Conservation (phyloP, 1,284 basidiomycete species). For the Sparassis latifolia region DNA sequence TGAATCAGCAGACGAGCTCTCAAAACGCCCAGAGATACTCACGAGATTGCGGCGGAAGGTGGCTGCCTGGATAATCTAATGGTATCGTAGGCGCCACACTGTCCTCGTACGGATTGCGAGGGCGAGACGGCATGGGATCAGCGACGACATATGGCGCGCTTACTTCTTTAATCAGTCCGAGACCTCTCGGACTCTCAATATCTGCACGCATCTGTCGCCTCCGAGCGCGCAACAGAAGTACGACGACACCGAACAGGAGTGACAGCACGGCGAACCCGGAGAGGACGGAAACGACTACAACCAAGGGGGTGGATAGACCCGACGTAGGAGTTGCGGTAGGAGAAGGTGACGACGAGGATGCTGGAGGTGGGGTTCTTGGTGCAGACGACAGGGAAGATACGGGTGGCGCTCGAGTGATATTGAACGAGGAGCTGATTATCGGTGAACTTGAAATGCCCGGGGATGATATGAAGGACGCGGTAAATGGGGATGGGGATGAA, state of each 20-base stretch:
- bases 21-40: neutral
- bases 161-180: constrained; percentile 9
- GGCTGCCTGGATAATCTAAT: constrained; percentile 7
- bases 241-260: constrained; percentile 14
- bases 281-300: constrained; percentile 20
- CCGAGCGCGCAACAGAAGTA: constrained; percentile 13
- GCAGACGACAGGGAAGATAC: neutral
- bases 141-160: constrained; percentile 9
- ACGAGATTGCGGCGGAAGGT: constrained; percentile 2
- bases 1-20: neutral
- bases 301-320: constrained; percentile 18
- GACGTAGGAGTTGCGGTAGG: constrained; percentile 1
- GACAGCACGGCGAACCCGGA: constrained; percentile 19
- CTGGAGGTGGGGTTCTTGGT: neutral
- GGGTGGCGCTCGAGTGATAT: no score
- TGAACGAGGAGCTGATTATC: no score
- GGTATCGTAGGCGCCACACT: constrained; percentile 7
- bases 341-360: neutral
- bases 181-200: constrained; percentile 5
- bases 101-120: constrained; percentile 16
- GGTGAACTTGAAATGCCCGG: no score
- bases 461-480: no score
- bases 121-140: constrained; percentile 6
- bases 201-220: constrained; percentile 5
- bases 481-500: no score